Base-by-base conservation (phyloP, 805 yeast genomes). In the Yamadazyma scolyti region DNA sequence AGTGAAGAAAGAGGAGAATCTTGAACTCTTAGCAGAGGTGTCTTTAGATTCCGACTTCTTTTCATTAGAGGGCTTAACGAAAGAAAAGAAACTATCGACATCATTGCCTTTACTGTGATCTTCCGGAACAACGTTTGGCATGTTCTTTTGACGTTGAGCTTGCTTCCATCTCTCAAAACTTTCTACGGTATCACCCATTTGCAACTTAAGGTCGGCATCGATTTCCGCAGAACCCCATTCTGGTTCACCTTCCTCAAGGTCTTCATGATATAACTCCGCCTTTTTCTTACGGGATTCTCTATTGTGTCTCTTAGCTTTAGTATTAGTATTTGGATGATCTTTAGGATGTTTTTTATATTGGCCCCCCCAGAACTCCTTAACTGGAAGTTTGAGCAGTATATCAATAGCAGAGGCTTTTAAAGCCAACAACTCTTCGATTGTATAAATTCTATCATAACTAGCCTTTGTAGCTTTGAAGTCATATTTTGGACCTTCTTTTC, bases 131-230 rank as follows among this genome's bases (percentile, higher is more conserved):
- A 24, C 8, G 38, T 17, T 15, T 9, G 33, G 30, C 24, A 67
- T 73, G 65, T 79, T 73, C 71, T 38, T 61, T 63, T 28, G 67
- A 52, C 49, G 42, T 27, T 41, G 45, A 8, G 42, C 34, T 28
- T 37, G 38, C 21, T 74, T 73, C 82, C 82, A 76, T 38, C 60
- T 65, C 46, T 76, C 82, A 43, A 75, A 76, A 39, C 76, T 82
- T 32, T 71, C 70, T 3, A 72, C 71, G 0, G 79, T 68, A 32
- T 65, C 71, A 13, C 80, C 80, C 56, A 53, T 68, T 47, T 47
- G 61, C 51, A 39, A 50, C 20, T 39, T 38, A 28, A 43, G 31
- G 28, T 42, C 49, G 22, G 57, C 42, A 24, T 37, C 41, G 11
- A 54, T 26, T 10, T 54, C 60, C 3, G 54, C 51, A 9, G 56